phyloP scores from a whole-genome alignment of 495 filamentous ascomycete species.

The Trichoderma parareesei region DNA sequence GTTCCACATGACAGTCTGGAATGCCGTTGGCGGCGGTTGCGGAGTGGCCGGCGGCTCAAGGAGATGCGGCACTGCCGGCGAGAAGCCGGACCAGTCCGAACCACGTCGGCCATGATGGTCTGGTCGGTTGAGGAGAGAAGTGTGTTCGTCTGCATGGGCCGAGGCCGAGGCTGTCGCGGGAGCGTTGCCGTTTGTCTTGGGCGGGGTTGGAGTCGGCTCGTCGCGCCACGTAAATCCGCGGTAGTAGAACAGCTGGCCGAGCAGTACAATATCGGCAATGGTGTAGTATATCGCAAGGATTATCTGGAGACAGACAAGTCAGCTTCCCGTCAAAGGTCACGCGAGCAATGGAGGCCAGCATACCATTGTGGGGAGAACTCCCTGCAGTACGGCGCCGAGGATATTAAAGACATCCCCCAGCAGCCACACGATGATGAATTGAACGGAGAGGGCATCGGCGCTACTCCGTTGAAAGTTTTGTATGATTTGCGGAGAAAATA shows the following conservation, averaged over 20 bases:
- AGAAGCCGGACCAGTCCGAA: conserved; percentile 49
- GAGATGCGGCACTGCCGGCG: conserved; percentile 67
- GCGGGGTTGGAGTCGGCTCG: conserved; percentile 27
- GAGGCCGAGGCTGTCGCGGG: conserved; percentile 8
- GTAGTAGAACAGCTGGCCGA: conserved; percentile 91
- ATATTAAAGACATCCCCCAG: conserved; percentile 96
- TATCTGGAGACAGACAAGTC: conserved; percentile 30
- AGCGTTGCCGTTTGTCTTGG: conserved; percentile 11
- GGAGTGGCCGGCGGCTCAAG: conserved; percentile 25
- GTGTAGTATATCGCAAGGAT: conserved; percentile 96
- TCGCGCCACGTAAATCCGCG: conserved; percentile 69
- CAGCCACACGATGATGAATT: conserved; percentile 87
- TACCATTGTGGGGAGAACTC: conserved; percentile 88
- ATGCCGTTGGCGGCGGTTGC: conserved; percentile 31
- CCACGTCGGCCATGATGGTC: conserved; percentile 35
- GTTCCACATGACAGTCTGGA: conserved; percentile 65
- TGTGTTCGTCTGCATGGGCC: conserved; percentile 33
- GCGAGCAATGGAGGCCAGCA: neutral
- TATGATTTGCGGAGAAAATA: conserved; percentile 94
- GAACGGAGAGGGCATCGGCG: conserved; percentile 80
- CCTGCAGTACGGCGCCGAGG: conserved; percentile 82
- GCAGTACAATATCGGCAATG: conserved; percentile 79
- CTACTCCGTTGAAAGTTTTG: conserved; percentile 85
- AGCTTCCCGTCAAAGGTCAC: neutral
- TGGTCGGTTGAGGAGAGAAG: conserved; percentile 25